Conservation (phyloP, 2,329 filamentous ascomycete genomes). For the Colletotrichum cordylinicola region DNA sequence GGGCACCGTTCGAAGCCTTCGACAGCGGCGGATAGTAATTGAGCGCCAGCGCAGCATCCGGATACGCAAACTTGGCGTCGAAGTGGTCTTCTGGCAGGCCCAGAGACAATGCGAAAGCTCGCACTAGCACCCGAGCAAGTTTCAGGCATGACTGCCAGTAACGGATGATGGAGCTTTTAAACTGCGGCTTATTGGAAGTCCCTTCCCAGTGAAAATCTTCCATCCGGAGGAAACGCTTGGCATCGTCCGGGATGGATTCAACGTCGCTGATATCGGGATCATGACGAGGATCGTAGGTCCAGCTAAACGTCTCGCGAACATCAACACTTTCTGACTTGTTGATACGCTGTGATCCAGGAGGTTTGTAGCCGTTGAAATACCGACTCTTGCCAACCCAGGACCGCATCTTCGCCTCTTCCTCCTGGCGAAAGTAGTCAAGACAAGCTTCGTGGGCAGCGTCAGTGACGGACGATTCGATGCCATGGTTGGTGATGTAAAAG, state of each 20-base stretch:
- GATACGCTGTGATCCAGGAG: conserved; percentile 46
- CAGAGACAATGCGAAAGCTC: conserved; percentile 60
- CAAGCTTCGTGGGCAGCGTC: conserved; percentile 36
- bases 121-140: conserved; percentile 56
- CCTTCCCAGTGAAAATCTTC: conserved; percentile 60
- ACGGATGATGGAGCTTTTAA: conserved; percentile 49
- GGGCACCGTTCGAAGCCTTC: background rate
- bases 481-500: conserved; percentile 61
- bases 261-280: conserved; percentile 52
- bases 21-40: conserved; percentile 42
- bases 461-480: conserved; percentile 39
- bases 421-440: conserved; percentile 54
- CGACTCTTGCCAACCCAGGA: conserved; percentile 40
- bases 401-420: conserved; percentile 45
- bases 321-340: conserved; percentile 57
- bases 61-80: conserved; percentile 57
- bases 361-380: conserved; percentile 55
- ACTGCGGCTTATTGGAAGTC: conserved; percentile 51
- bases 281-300: conserved; percentile 57
- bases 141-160: conserved; percentile 56
- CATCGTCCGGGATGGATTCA: conserved; percentile 46
- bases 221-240: conserved; percentile 44
- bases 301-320: conserved; percentile 55
- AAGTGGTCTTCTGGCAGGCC: conserved; percentile 60
- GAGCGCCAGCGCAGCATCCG: conserved; percentile 47